These are phyloP conservation scores for Neofusicoccum sp. DNA, from an alignment of 2,329 filamentous ascomycete species.

Conservation along the genomic window DNA sequence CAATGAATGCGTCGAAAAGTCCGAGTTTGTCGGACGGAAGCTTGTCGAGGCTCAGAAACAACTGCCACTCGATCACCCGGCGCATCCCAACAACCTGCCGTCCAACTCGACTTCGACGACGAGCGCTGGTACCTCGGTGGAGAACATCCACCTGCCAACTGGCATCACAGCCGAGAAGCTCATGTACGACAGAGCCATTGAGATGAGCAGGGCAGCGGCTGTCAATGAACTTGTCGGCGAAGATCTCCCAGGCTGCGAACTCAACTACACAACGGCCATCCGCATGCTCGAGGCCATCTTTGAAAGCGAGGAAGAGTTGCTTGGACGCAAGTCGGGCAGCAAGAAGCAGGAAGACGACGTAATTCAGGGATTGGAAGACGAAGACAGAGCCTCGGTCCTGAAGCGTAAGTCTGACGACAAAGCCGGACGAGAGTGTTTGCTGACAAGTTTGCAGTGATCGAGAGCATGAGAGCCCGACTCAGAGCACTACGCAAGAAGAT, in stretches of 20 bases:
- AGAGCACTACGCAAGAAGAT: constrained; percentile 50
- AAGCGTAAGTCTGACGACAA: constrained; percentile 62
- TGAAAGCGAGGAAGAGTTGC: constrained; percentile 70
- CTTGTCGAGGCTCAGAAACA: constrained; percentile 83
- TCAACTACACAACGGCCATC: constrained; percentile 91
- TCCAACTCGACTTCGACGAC: constrained; percentile 60
- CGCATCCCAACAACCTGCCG: constrained; percentile 78
- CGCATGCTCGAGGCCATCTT: constrained; percentile 93
- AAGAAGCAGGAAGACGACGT: constrained; percentile 49
- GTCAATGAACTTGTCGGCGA: constrained; percentile 95
- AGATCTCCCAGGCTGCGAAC: constrained; percentile 83
- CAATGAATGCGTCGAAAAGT: constrained; percentile 96
- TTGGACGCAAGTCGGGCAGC: constrained; percentile 50
- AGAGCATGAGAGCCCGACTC: constrained; percentile 48
- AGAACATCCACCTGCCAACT: constrained; percentile 80
- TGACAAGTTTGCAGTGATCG: constrained; percentile 42
- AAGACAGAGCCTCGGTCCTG: constrained; percentile 72
- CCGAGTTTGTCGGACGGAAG: constrained; percentile 88
- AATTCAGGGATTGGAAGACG: constrained; percentile 61
- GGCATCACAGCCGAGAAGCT: constrained; percentile 94
- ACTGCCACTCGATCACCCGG: constrained; percentile 81
- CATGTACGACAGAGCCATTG: constrained; percentile 95
- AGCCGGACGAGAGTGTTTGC: not conserved
- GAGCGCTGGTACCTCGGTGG: constrained; percentile 62
- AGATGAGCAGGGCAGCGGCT: constrained; percentile 93